A percentile compares a stretch with the other conserved stretches of the same genome.
Conservation (phyloP, 768 basidiomycete species). For the Boletus speciosus region DNA sequence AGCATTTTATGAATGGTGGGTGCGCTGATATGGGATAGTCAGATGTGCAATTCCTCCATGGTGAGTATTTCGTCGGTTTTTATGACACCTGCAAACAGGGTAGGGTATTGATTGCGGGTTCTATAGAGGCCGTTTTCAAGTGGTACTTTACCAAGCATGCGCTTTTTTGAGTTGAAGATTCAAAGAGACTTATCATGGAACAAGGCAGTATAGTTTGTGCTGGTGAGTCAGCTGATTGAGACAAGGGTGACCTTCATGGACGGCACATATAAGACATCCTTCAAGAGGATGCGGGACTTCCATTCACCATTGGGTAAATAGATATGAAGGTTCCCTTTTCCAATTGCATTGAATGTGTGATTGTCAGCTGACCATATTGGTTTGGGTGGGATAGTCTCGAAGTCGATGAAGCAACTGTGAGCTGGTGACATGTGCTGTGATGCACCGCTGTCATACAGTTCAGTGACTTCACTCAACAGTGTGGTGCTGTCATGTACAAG, state of each 20-base stretch:
- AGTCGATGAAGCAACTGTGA: not conserved
- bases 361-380: not conserved
- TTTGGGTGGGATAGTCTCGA: not conserved
- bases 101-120: not conserved
- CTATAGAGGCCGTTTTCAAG: not conserved
- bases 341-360: not conserved
- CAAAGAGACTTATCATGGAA: not conserved
- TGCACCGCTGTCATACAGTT: not conserved
- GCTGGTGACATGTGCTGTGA: not conserved
- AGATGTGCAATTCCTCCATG: not conserved
- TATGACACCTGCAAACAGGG: not conserved
- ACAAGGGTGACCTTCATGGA: slow-evolving; percentile 2
- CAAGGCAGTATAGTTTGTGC: not conserved
- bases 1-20: not conserved
- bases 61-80: not conserved
- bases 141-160: not conserved
- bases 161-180: not conserved
- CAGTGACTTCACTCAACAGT: too few relatives aligned
- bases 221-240: not conserved
- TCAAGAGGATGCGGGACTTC: not conserved
- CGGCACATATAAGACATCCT: not conserved
- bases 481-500: too few relatives aligned
- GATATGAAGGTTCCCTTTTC: not conserved
- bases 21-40: not conserved
- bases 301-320: not conserved